These are phyloP conservation scores for Calonectria hawksworthii DNA, from an alignment of 2,329 filamentous ascomycete genomes.

Conservation along the genomic window DNA sequence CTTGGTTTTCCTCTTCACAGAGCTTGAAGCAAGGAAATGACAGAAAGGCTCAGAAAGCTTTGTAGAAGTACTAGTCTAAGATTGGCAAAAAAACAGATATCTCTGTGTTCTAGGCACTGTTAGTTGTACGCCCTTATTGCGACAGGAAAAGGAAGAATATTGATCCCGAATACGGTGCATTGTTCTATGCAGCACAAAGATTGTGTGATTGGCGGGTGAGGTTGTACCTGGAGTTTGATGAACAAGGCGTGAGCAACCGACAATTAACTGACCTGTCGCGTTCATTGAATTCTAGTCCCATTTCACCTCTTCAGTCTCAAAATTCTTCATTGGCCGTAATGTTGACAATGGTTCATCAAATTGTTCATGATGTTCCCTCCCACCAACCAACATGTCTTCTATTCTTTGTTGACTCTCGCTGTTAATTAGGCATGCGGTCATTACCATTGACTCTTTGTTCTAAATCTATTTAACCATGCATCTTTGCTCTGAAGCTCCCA, in stretches of 20 bases:
- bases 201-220: background rate
- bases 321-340: background rate
- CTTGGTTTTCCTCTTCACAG: background rate
- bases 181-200: background rate
- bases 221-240: background rate
- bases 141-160: background rate
- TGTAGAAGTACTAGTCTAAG: too few relatives aligned
- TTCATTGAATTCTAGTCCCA: background rate
- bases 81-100: too few relatives aligned
- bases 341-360: background rate
- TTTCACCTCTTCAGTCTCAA: background rate
- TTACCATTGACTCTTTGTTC: background rate
- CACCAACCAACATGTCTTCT: background rate
- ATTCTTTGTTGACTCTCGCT: background rate
- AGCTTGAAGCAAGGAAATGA: background rate
- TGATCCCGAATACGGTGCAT: background rate
- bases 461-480: background rate
- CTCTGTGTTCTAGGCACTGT: background rate
- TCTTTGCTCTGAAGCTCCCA: fast-evolving
- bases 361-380: background rate
- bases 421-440: background rate
- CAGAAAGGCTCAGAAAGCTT: background rate
- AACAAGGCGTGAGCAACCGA: background rate
- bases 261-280: background rate
- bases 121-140: background rate